Base-by-base conservation (phyloP, 2,329 filamentous ascomycete species). In the Aspergillus quadricinctus region DNA sequence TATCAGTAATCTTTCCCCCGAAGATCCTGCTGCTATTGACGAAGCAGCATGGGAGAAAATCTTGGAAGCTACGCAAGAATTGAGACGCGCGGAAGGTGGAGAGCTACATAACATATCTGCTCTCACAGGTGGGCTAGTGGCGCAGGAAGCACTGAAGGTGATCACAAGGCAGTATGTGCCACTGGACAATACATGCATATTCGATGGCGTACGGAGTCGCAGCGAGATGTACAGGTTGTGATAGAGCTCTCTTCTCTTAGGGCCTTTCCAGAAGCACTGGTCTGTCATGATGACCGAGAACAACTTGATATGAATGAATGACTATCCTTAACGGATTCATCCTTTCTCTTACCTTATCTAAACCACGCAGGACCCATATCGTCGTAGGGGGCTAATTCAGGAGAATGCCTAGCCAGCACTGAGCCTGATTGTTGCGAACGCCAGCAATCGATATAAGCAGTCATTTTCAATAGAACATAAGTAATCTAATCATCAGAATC, bases 81-180 rank as follows among this genome's bases (percentile, higher is more conserved):
- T 91, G 46, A 84, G 87, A 35, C 85, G 95, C 57, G 89, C 90
- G 37, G 86, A 85, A 49, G 90, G 90, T 28, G 89, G 86, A 53
- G 95, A 99, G 72, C 78, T 99, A 57, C 94, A 99, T 77, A 97
- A 97, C 70, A 89, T 95, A 55, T 89, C 92, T 31, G 88, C 92
- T 27, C 77, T 96, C 55, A 88, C 87, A 1, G 95, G 94, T 29
- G 95, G 94, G 3, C 88, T 99, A 78, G 88, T 95, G 49, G 91
- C 93, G n/a, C 95, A 99, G 75, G 94, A 99, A 77, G 85, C 93
- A 60, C 95, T 99, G 77, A 99, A 99, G 71, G 82, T 85, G 5
- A 61, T 80, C 48, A 88, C 85, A n/a, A 80, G 81, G 65, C 85
- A 88, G 72, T 88, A 87, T 66, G 77, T 86, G 10, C 84, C 85